Evolutionary conservation across 1,284 basidiomycete species (phyloP), one percentile per base, ranked within the genome.

Genomic region (Ustanciosporium gigantosporum): DNA sequence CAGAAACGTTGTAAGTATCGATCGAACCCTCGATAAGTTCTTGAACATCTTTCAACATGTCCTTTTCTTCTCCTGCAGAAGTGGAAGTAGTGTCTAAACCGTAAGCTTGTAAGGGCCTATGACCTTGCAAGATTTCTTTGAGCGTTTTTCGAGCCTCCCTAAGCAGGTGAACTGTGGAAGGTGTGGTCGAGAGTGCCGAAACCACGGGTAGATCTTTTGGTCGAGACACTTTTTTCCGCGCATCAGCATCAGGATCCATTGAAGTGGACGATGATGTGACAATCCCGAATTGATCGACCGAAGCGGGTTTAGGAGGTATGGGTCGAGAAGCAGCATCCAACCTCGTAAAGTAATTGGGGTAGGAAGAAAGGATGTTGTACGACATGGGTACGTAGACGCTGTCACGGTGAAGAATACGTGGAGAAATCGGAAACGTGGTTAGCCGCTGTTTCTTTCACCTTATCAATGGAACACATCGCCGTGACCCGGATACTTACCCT

Each of bases 1-100:
- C n/a, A n/a, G n/a, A n/a, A 22, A 50, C 62, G 32, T 53, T 61
- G 17, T 76, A 76, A 21, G 66, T 53, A 39, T 60, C 61, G 40
- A 69, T 57, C 39, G 60, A 41, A 4, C 50, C 53, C 44, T 77
- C 73, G 21, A 77, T 49, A 25, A 46, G 31, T 38, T 77, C 74
- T 7, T 68, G 50, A 11, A 66, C 34, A 41, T 77, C 74, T 32
- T 64, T 65, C 23, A 77, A 36, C 0, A 53, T 59, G 44, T 77
- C 74, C 21, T 50, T 45, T 24, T 49, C 70, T 38, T 46, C 67
- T 31, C 24, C 53, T 0, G 46, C 41, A 14, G 32, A 9, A 8
- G 32, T 9, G 9, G 36, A 8, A 9, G 9, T 9, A 9, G 32
- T 9, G 11, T 60, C 69, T 31, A 76, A 15, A 1, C 74, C 74